Evolutionary conservation across 768 basidiomycete genomes (phyloP).

Genomic region (Cystoderma amianthinum): DNA sequence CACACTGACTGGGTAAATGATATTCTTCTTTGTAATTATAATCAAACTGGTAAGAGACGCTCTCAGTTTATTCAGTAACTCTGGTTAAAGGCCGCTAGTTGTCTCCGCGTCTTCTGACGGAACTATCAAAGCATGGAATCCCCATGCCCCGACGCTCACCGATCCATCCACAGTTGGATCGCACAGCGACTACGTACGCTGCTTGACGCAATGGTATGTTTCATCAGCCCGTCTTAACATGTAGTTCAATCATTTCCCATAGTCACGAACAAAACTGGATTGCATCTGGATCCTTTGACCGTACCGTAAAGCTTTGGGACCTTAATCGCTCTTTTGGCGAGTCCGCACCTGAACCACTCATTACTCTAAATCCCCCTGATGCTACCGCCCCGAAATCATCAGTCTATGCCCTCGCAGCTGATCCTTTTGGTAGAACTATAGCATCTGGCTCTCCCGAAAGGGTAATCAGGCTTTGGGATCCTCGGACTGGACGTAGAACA

Average conservation of each 20-base stretch:
- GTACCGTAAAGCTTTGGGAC: slow-evolving; percentile 94
- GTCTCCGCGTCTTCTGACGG: slow-evolving; percentile 95
- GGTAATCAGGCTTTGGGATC: slow-evolving; percentile 91
- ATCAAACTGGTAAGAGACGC: slow-evolving; percentile 65
- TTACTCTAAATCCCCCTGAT: slow-evolving; percentile 65
- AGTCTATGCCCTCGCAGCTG: slow-evolving; percentile 74
- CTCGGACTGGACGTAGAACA: slow-evolving; percentile 72
- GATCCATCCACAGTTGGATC: slow-evolving; percentile 67
- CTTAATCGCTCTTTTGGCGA: slow-evolving; percentile 31
- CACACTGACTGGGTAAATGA: slow-evolving; percentile 98
- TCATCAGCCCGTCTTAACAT: no score
- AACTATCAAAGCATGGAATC: slow-evolving; percentile 89
- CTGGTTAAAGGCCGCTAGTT: slow-evolving; percentile 34
- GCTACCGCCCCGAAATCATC: slow-evolving; percentile 59
- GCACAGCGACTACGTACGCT: slow-evolving; percentile 85
- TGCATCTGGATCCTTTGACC: slow-evolving; percentile 91
- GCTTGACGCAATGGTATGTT: slow-evolving; percentile 65
- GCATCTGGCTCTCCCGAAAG: slow-evolving; percentile 91
- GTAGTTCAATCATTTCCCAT: slow-evolving; percentile 8
- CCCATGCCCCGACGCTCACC: slow-evolving; percentile 53
- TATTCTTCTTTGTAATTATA: slow-evolving; percentile 82
- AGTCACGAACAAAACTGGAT: slow-evolving; percentile 84
- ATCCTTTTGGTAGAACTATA: slow-evolving; percentile 73
- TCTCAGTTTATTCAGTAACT: background rate
- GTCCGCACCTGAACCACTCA: slow-evolving; percentile 34